Evolutionary conservation across 768 basidiomycete species (phyloP).

Genomic region (Leccinum subgranulosum): DNA sequence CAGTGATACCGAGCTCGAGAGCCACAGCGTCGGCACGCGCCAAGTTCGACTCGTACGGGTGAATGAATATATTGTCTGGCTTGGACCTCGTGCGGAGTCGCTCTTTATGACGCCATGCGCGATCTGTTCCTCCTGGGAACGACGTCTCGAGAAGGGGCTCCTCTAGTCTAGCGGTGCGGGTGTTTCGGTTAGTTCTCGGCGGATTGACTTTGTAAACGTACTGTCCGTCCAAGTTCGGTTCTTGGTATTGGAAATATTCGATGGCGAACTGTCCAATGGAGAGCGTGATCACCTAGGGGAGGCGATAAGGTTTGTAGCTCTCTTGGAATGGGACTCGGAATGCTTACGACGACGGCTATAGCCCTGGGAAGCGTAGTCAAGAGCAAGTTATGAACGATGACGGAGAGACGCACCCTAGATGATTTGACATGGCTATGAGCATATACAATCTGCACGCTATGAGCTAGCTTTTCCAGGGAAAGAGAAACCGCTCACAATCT

Average conservation of each 20-base stretch:
- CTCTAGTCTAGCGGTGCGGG: slow-evolving; percentile 12
- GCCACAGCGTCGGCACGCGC: slow-evolving; percentile 66
- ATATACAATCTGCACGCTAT: slow-evolving; percentile 54
- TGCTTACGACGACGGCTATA: slow-evolving; percentile 25
- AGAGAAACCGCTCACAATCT: slow-evolving; percentile 50
- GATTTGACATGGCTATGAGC: slow-evolving; percentile 70
- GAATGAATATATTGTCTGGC: slow-evolving; percentile 59
- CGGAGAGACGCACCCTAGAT: slow-evolving; percentile 52
- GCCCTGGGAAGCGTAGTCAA: slow-evolving; percentile 12
- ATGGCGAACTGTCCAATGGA: slow-evolving; percentile 58
- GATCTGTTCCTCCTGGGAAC: background rate
- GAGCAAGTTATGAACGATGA: slow-evolving; percentile 3
- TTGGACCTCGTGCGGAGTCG: slow-evolving; percentile 50
- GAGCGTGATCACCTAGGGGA: slow-evolving; percentile 50
- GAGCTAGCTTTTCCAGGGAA: slow-evolving; percentile 1
- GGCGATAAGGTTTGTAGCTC: background rate
- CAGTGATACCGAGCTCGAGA: slow-evolving; percentile 47
- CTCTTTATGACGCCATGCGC: slow-evolving; percentile 4
- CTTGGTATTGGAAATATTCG: slow-evolving; percentile 31
- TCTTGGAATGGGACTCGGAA: background rate
- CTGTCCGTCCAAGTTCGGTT: slow-evolving; percentile 16
- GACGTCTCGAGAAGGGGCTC: slow-evolving; percentile 23
- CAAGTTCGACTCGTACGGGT: slow-evolving; percentile 59
- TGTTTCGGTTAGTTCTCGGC: background rate
- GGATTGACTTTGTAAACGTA: slow-evolving; percentile 7